Base-by-base conservation (phyloP, 176 grass and related monocot species). In the Eragrostis nindensis region DNA sequence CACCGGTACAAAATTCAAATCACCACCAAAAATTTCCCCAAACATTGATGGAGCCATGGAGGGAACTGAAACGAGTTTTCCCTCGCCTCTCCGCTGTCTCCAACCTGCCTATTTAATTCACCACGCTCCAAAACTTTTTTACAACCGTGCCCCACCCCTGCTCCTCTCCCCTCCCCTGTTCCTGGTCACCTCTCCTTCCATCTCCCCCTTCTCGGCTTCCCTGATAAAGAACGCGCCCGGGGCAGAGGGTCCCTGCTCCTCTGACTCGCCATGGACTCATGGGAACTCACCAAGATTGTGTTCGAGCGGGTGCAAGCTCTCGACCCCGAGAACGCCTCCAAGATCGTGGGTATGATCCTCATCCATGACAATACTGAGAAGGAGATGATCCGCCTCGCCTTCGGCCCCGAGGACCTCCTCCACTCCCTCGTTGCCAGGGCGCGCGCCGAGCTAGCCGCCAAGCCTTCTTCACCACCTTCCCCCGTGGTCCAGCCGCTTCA, bases 371-470 rank as follows among this genome's bases (percentile, higher is more conserved):
- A 88, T 64, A 73, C 79, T 70, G 84, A 88, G 66, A 87, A 90
- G 87, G 94, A 97, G 39, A 82, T 97, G 82, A 94, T 94, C 74
- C 91, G 91, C 64, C 86, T 97, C 25, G 94, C 94, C 44, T 89
- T 90, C 57, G 91, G 87, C 53, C 94, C 91, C 21, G 94, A 97
- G 10, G 59, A 88, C 32, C 71, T 94, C 1, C 84, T 97, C 75
- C 91, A 88, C 27, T 78, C 91, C 45, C 24, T 92, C 74, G 71
- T 94, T 75, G 62, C 86, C 62, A 84, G 76, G 52, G 78, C 87
- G 3, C 80, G 89, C 16, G 86, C 90, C 55, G 85, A 92, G 12
- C 82, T 92, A 19, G 74, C 45, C 66, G 62, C 73, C 64, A 80
- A 60, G 16, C 61, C 74, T 1, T 47, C 75, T 1, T 79, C 83